These are phyloP conservation scores for Pleurotus pulmonarius DNA, from an alignment of 768 basidiomycete genomes.

Conservation along the genomic window DNA sequence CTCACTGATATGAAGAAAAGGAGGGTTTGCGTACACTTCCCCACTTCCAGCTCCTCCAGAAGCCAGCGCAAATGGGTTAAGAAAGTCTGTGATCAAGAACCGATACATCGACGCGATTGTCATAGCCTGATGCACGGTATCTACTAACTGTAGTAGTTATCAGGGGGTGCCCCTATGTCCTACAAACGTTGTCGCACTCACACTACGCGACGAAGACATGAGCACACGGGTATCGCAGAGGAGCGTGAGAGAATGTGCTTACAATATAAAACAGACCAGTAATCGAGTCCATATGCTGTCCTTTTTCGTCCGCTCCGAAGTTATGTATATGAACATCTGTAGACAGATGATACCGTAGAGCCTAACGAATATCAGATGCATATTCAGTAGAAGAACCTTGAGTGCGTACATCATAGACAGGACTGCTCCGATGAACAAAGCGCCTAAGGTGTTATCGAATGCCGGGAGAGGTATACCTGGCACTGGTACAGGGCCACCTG, in stretches of 20 bases:
- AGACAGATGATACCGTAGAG: neutral
- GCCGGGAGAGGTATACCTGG: neutral
- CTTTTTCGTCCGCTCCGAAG: neutral
- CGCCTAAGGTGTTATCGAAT: neutral
- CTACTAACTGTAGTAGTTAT: neutral
- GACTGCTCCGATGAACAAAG: neutral
- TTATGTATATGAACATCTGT: neutral
- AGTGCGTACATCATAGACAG: neutral
- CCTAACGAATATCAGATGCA: neutral
- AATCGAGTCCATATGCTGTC: neutral
- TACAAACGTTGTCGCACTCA: neutral
- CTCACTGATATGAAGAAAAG: neutral
- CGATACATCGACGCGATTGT: neutral
- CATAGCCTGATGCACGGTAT: neutral
- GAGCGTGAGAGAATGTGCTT: neutral
- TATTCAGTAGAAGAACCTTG: neutral
- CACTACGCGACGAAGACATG: neutral
- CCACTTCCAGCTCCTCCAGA: neutral
- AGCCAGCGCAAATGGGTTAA: neutral
- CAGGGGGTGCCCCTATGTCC: too few species aligned
- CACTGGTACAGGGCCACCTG: neutral
- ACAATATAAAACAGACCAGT: neutral
- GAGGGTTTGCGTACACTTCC: too few species aligned
- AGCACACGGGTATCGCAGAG: neutral
- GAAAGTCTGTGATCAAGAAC: neutral